These are phyloP conservation scores for Globisporangium rhizosaccharum DNA, from an alignment of 352 stramenopile genomes.

Conservation along the genomic window DNA sequence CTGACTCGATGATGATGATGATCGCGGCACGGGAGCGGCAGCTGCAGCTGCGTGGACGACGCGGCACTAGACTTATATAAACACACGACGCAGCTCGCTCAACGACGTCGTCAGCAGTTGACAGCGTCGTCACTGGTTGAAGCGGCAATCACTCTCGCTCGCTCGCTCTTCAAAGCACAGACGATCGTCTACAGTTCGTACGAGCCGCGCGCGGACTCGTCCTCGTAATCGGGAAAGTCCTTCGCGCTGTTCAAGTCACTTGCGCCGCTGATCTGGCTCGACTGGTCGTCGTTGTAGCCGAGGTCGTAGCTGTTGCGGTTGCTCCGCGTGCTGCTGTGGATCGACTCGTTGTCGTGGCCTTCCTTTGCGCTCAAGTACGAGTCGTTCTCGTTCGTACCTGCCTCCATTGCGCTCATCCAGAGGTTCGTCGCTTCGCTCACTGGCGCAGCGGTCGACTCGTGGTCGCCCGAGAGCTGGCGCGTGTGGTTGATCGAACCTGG, in stretches of 20 bases:
- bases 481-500: slow-evolving; percentile 25
- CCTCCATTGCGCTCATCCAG: slow-evolving; percentile 80
- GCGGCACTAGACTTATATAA: slow-evolving; percentile 9
- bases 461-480: slow-evolving; percentile 13
- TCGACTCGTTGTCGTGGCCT: slow-evolving; percentile 27
- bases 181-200: slow-evolving; percentile 59
- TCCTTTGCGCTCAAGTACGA: slow-evolving; percentile 58
- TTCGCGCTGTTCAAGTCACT: slow-evolving; percentile 59
- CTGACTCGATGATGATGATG: neutral
- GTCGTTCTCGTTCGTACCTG: slow-evolving; percentile 60
- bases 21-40: neutral
- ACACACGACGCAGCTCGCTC: slow-evolving; percentile 1
- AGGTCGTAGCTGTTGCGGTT: slow-evolving; percentile 67
- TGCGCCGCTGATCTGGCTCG: slow-evolving; percentile 60
- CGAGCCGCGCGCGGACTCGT: slow-evolving; percentile 66
- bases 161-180: neutral
- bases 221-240: slow-evolving; percentile 70
- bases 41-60: neutral
- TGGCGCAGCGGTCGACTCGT: neutral
- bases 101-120: too few relatives aligned
- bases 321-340: slow-evolving; percentile 50
- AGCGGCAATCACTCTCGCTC: neutral
- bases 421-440: slow-evolving; percentile 37
- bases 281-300: slow-evolving; percentile 42
- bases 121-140: neutral